phyloP scores from a whole-genome alignment of 257 asterid genomes.

The Fraxinus excelsior region DNA sequence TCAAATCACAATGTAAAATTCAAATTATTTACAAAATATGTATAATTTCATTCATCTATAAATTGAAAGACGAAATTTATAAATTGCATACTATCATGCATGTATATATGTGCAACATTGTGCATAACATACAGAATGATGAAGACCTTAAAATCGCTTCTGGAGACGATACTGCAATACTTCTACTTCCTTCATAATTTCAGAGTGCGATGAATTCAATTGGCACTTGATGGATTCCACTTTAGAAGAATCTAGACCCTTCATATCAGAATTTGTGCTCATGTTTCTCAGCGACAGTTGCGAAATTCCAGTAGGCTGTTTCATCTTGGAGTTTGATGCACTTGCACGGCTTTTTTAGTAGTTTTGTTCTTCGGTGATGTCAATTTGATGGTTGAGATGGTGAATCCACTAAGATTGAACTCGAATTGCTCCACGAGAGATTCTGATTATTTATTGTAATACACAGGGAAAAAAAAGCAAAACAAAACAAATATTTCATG shows the following conservation, averaged over 20 bases:
- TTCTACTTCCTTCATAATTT: too few species aligned
- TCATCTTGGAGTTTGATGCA: slow-evolving; percentile 37
- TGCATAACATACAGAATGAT: neutral
- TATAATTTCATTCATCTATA: neutral
- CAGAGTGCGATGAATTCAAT: slow-evolving; percentile 66
- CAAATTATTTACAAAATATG: neutral
- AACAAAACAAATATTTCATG: too few species aligned
- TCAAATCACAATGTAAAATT: neutral
- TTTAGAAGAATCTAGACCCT: slow-evolving; percentile 50
- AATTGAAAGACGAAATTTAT: neutral
- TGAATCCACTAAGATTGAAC: slow-evolving; percentile 48
- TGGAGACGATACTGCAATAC: slow-evolving; percentile 78
- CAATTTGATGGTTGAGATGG: slow-evolving; percentile 27
- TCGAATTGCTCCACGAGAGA: slow-evolving; percentile 52
- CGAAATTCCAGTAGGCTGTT: slow-evolving; percentile 40
- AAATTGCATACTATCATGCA: slow-evolving; percentile 2
- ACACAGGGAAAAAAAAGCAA: too few species aligned
- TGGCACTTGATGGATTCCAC: slow-evolving; percentile 58
- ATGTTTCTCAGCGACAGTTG: slow-evolving; percentile 39
- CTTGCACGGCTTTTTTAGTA: slow-evolving; percentile 23
- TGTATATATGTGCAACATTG: neutral
- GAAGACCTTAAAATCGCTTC: slow-evolving; percentile 75
- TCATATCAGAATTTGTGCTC: slow-evolving; percentile 67
- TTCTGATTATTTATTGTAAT: slow-evolving; percentile 12
- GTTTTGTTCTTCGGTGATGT: slow-evolving; percentile 51